These are phyloP conservation scores for Panaeolus papilionaceus DNA, from an alignment of 768 basidiomycete species.

Conservation along the genomic window DNA sequence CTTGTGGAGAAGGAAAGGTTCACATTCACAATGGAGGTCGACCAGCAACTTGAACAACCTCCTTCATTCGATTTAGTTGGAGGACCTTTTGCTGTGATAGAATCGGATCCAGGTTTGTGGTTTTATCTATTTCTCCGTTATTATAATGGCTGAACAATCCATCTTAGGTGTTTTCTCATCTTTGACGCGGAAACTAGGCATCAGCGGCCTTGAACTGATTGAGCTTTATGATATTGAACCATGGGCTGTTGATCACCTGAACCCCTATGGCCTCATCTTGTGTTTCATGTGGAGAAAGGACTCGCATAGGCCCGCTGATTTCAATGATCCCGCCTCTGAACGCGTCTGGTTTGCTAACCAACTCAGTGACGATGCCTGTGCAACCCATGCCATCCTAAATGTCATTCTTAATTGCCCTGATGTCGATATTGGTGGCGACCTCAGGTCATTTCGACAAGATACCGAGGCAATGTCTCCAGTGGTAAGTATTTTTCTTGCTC, in stretches of 20 bases:
- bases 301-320: slow-evolving; percentile 48
- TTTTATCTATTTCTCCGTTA: slow-evolving; percentile 8
- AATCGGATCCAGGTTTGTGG: slow-evolving; percentile 54
- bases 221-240: slow-evolving; percentile 71
- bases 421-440: slow-evolving; percentile 52
- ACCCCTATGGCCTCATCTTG: slow-evolving; percentile 65
- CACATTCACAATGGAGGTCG: slow-evolving; percentile 21
- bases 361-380: slow-evolving; percentile 69
- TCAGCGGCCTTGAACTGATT: slow-evolving; percentile 56
- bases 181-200: slow-evolving; percentile 59
- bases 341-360: slow-evolving; percentile 75
- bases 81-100: slow-evolving; percentile 68
- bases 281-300: slow-evolving; percentile 67
- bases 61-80: slow-evolving; percentile 54
- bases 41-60: slow-evolving; percentile 21
- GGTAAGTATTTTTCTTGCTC: slow-evolving; percentile 42
- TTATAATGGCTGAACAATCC: slow-evolving; percentile 8
- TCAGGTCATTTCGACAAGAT: slow-evolving; percentile 52
- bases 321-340: slow-evolving; percentile 59
- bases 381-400: slow-evolving; percentile 66
- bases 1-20: not conserved
- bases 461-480: slow-evolving; percentile 63
- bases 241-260: slow-evolving; percentile 65
- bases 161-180: slow-evolving; percentile 63
- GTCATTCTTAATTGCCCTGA: slow-evolving; percentile 61